Percentiles rank a stretch among this genome's conserved stretches.
These are phyloP conservation scores for Kingdonia uniflora DNA, from an alignment of 164 flowering plant species.

Conservation along the genomic window DNA sequence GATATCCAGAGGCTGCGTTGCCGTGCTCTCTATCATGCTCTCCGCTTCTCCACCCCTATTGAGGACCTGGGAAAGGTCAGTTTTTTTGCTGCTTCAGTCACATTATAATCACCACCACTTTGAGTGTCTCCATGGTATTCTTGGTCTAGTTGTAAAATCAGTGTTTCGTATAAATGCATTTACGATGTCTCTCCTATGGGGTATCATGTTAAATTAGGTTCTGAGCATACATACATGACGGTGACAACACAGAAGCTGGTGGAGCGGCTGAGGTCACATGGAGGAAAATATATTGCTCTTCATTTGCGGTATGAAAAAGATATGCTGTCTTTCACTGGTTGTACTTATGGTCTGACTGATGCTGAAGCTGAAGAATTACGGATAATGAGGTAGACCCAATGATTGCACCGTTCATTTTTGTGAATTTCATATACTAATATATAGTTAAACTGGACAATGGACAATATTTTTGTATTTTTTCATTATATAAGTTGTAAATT, in stretches of 20 bases:
- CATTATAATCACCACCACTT: background rate
- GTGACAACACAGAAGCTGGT: conserved; percentile 94
- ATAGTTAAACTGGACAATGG: too few relatives aligned
- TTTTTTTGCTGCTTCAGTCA: background rate
- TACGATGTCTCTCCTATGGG: conserved; percentile 62
- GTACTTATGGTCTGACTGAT: conserved; percentile 72
- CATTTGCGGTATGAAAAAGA: conserved; percentile 96
- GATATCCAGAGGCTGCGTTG: conserved; percentile 94
- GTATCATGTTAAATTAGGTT: conserved; percentile 64
- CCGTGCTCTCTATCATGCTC: conserved; percentile 77
- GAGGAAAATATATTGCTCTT: conserved; percentile 72
- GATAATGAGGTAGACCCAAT: conserved; percentile 55
- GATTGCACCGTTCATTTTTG: too few relatives aligned
- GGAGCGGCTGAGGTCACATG: conserved; percentile 72
- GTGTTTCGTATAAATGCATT: conserved; percentile 26
- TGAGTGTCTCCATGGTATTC: background rate
- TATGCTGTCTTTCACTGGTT: conserved; percentile 93
- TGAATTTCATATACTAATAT: too few relatives aligned
- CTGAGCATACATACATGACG: conserved; percentile 76
- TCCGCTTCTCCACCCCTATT: conserved; percentile 78
- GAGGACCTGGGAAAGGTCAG: conserved; percentile 84
- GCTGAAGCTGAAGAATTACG: conserved; percentile 75
- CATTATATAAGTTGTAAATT: too few relatives aligned
- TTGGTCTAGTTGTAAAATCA: background rate
- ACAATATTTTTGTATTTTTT: too few relatives aligned